Base-by-base conservation (phyloP, 2,329 filamentous ascomycete species). In the Thielaviopsis ethacetica region DNA sequence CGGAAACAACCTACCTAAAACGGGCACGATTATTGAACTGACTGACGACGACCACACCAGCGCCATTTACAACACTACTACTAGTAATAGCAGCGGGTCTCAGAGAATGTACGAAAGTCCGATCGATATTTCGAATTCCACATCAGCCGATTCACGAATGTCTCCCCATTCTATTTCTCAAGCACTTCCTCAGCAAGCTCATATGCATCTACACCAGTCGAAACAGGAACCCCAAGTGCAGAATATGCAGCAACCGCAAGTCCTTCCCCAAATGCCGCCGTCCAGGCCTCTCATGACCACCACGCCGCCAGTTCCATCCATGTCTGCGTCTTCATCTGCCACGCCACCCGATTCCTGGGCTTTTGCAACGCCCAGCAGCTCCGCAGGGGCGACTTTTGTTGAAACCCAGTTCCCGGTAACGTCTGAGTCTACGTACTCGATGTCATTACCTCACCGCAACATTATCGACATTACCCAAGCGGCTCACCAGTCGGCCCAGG, bases 131-230 rank as follows among this genome's bases (percentile, higher is more conserved):
- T 59, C 60, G 10, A 61, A 57, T 41, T 57, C 60, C 7, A 50
- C 57, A 24, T 61, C 60, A 26, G 57, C 60, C 1, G 54, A 61
- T 26, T 61, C 60, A 21, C 53, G 41, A n/a, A 59, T 59, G 57
- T 61, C 60, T 3, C 60, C 60, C 5, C 49, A 54, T 21, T 61
- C 54, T 22, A 19, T 50, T 19, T 49, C 47, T 10, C 50, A 27
- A 5, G 34, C 21, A 24, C 26, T 56, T 13, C 55, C 49, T 34
- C 53, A 24, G n/a, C n/a, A 22, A 17, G 12, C 19, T 27, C 26
- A 19, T 21, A 47, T 52, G 7, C 47, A 52, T 4, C 55, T 38
- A 41, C 24, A 34, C 13, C 24, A 24, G 27, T 13, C 30, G 21
- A 27, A 27, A 12, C 27, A 27, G n/a, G 56, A 58, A 30, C 49